Base-by-base conservation (phyloP, 2,329 filamentous ascomycete species). In the Calonectria fujianensis region DNA sequence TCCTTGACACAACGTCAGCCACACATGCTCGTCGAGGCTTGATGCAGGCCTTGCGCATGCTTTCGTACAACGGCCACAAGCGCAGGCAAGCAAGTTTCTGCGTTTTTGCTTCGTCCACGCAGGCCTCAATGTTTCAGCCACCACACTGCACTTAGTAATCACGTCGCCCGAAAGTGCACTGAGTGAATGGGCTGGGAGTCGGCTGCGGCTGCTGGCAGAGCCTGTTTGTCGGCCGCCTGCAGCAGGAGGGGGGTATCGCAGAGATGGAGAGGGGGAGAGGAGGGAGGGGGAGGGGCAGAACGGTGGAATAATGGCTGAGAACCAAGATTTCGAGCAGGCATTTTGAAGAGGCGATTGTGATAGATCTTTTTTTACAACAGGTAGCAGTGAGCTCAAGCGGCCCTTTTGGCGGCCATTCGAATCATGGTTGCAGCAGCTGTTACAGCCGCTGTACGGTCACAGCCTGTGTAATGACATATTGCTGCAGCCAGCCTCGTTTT, bases 371-470 rank as follows among this genome's bases (percentile, higher is more conserved):
- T 4, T 24, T 48, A 48, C 45, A 13, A 48, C 45, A 13, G 3
- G n/a, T 48, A 13, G 45, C 45, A 48, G 13, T 5, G 45, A 7
- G 45, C 45, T 24, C 13, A 24, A n/a, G 45, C 45, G 45, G 5
- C 45, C 45, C 45, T 48, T 24, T 48, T 24, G 45, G 45, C 45
- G 45, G 45, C 45, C 45, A 48, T 48, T 24, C 45, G 45, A 48
- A 48, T 24, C 45, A 48, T 48, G 45, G 45, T 48, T 48, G 45
- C 45, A 48, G 45, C 45, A 48, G 45, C 45, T 48, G 45, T 48
- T 48, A 48, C 45, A 48, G n/a, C 45, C n/a, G 45, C 20, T 48
- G 45, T 48, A 11, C 45, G 45, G 20, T 48, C 45, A 48, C 45
- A n/a, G 7, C 45, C 20, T 13, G n/a, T 48, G 45, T 48, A 48